phyloP scores from a whole-genome alignment of 164 flowering plant genomes.

The Paratinospora sagittata region DNA sequence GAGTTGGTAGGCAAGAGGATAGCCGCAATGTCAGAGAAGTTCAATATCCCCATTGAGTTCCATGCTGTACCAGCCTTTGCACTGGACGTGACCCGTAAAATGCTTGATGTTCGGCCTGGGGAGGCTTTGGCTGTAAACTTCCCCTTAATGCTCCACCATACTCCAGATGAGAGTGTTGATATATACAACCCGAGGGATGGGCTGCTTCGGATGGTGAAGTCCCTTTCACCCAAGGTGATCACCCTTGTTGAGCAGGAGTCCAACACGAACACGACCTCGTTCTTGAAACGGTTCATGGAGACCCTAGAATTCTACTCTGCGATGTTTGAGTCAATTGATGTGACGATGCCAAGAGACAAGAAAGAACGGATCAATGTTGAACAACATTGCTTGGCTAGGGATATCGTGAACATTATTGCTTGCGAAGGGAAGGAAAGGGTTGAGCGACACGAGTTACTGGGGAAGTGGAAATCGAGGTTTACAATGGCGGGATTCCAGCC shows the following conservation, averaged over 20 bases:
- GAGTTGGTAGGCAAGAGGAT: conserved; percentile 46
- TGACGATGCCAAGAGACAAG: conserved; percentile 40
- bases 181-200: conserved; percentile 65
- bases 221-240: conserved; percentile 57
- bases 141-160: conserved; percentile 70
- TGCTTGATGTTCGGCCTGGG: conserved; percentile 60
- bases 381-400: conserved; percentile 72
- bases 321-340: conserved; percentile 77
- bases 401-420: conserved; percentile 69
- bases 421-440: conserved; percentile 73
- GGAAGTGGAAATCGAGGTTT: conserved; percentile 74
- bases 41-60: conserved; percentile 57
- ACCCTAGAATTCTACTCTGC: conserved; percentile 61
- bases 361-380: conserved; percentile 63
- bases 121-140: conserved; percentile 80
- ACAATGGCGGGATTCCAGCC: conserved; percentile 72
- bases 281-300: conserved; percentile 52
- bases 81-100: conserved; percentile 40
- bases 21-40: conserved; percentile 46
- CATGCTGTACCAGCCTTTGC: conserved; percentile 54
- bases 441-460: conserved; percentile 73
- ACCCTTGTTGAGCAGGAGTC: conserved; percentile 80
- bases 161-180: conserved; percentile 74
- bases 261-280: conserved; percentile 73
- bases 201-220: conserved; percentile 60